Evolutionary conservation across 2,329 filamentous ascomycete genomes (phyloP).

Genomic region (Aspergillus fumigatiaffinis): DNA sequence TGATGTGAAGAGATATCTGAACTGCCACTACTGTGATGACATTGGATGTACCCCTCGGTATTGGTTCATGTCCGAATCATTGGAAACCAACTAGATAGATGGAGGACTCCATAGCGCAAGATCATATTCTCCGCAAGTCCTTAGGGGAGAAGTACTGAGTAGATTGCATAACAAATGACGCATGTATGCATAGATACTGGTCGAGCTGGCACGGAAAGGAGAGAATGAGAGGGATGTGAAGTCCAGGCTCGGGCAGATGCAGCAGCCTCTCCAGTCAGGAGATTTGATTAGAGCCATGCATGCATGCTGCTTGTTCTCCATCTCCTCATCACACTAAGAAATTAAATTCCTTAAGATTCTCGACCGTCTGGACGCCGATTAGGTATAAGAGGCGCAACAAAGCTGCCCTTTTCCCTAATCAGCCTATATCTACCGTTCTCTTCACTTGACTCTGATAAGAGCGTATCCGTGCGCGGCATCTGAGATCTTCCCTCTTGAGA

Average conservation of each 20-base stretch:
- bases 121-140: background rate
- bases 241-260: background rate
- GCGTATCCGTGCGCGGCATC: background rate
- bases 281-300: background rate
- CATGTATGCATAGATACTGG: background rate
- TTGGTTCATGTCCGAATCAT: background rate
- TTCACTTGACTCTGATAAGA: background rate
- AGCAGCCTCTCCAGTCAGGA: background rate
- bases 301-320: background rate
- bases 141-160: background rate
- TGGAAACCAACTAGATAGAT: background rate
- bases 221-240: slow-evolving; percentile 1
- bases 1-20: background rate
- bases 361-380: background rate
- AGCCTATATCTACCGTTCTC: background rate
- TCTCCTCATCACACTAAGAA: background rate
- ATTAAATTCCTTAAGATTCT: background rate
- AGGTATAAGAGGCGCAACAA: background rate
- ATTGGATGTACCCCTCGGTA: too few species aligned
- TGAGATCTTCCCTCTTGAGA: background rate
- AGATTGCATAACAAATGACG: background rate
- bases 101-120: background rate
- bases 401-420: background rate
- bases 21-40: background rate
- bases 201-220: background rate